Evolutionary conservation across 75 land plant species (phyloP), one percentile per base, ranked within the genome.

Genomic region (Adiantum capillusveneris): DNA sequence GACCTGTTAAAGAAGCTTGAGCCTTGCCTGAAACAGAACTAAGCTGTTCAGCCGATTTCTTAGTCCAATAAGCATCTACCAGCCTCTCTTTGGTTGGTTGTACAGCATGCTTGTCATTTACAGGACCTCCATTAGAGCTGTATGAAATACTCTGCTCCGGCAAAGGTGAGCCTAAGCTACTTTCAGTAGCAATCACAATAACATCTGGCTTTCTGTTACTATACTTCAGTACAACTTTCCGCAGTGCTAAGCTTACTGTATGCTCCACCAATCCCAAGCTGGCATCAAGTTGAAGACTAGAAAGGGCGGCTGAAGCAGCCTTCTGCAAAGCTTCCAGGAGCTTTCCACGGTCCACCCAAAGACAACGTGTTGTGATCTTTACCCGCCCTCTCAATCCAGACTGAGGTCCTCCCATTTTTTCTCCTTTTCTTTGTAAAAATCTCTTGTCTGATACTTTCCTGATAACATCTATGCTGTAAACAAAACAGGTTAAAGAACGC

Each of bases 311-410:
- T 65, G 84, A 79, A 13, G 90, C 90, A 56, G 98, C 90, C 74
- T 81, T 81, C 27, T 89, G 72, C 17, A 94, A 82, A 12, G 87
- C 86, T 63, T 89, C 98, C 36, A 88, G 57, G 41, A 94, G 85
- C 53, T 86, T 94, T 41, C 90, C 87, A 49, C 81, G 75, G 59
- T 94, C 98, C 29, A 86, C 76, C 98, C 98, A 94, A 41, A 94
- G 73, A 63, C 98, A 94, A 16, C 98, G 87, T n/a, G 98, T 94
- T 20, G 90, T 86, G 58, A 94, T 89, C 56, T 77, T 77, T 62
- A 94, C 70, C 46, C 88, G 81, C 28, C 86, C 98, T 79, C 75
- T 78, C 27, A 93, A 25, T 31, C 64, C 58, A 37, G 34, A 30
- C 29, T 64, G 77, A 19, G 61, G 60, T 56, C 34, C 51, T 28